Percentiles rank a stretch among this genome's conserved stretches.
phyloP scores from a whole-genome alignment of 129 eudicot species.

The Artemisia argyi region DNA sequence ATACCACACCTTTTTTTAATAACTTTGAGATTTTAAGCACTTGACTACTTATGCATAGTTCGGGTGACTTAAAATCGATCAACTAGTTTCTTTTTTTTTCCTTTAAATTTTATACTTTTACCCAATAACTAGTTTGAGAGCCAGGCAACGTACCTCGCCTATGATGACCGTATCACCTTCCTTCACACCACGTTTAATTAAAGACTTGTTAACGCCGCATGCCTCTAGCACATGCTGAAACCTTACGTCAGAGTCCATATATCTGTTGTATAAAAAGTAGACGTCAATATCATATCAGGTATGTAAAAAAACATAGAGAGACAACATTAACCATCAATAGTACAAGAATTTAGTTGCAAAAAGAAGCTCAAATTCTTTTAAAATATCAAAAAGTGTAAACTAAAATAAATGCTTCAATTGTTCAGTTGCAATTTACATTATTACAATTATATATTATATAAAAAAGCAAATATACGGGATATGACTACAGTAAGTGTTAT shows the following conservation, averaged over 20 bases:
- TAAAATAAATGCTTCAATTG: too few species aligned
- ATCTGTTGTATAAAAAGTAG: conserved; percentile 43
- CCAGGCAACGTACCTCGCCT: conserved; percentile 63
- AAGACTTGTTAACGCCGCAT: conserved; percentile 82
- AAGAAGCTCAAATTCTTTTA: too few species aligned
- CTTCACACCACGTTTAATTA: conserved; percentile 82
- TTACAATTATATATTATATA: too few species aligned
- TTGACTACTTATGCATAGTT: too few species aligned
- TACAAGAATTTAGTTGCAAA: too few species aligned
- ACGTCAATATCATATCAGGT: conserved; percentile 14
- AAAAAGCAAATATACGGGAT: too few species aligned
- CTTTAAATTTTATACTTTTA: neutral
- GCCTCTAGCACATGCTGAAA: conserved; percentile 96
- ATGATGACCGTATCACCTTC: conserved; percentile 93
- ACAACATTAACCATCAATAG: neutral
- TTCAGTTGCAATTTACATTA: too few species aligned
- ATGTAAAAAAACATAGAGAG: neutral
- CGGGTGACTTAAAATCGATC: too few species aligned
- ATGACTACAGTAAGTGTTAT: too few species aligned
- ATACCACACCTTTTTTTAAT: neutral
- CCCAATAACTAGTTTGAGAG: neutral
- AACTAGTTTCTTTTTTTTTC: neutral
- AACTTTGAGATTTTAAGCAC: too few species aligned
- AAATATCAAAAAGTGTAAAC: too few species aligned
- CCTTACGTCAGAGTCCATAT: conserved; percentile 85